phyloP scores from a whole-genome alignment of 768 basidiomycete genomes.

The Austroboletus eburneus region DNA sequence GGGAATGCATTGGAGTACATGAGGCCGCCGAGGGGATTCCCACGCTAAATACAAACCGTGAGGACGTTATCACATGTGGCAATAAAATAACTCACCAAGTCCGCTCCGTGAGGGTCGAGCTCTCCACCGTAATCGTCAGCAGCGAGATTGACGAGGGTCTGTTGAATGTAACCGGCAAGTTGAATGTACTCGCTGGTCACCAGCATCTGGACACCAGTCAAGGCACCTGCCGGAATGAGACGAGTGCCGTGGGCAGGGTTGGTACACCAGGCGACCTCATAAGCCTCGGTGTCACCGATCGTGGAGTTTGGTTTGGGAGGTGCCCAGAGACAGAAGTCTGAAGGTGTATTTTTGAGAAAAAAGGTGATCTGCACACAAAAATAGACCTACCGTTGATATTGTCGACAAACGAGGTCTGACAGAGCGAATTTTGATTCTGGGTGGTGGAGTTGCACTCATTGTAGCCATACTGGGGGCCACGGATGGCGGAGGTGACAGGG shows the following conservation, averaged over 20 bases:
- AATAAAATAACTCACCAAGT: constrained; percentile 37
- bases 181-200: constrained; percentile 54
- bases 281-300: constrained; percentile 64
- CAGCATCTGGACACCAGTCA: constrained; percentile 64
- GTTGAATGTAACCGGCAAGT: constrained; percentile 62
- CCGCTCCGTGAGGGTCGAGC: constrained; percentile 73
- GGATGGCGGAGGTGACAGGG: constrained; percentile 35
- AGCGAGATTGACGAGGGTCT: constrained; percentile 51
- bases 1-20: constrained; percentile 60
- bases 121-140: constrained; percentile 67
- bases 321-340: constrained; percentile 73
- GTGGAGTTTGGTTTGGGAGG: constrained; percentile 43
- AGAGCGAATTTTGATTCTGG: constrained; percentile 53
- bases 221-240: constrained; percentile 59
- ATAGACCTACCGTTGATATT: constrained; percentile 35
- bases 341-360: constrained; percentile 23
- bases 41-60: constrained; percentile 41
- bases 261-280: constrained; percentile 72
- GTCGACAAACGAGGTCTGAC: constrained; percentile 70
- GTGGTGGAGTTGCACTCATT: constrained; percentile 69
- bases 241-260: constrained; percentile 64
- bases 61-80: constrained; percentile 11
- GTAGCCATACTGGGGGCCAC: constrained; percentile 62
- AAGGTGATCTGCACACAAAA: neutral
- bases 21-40: constrained; percentile 77